Conservation (phyloP, 2,329 filamentous ascomycete species). For the Talaromyces atroroseus region DNA sequence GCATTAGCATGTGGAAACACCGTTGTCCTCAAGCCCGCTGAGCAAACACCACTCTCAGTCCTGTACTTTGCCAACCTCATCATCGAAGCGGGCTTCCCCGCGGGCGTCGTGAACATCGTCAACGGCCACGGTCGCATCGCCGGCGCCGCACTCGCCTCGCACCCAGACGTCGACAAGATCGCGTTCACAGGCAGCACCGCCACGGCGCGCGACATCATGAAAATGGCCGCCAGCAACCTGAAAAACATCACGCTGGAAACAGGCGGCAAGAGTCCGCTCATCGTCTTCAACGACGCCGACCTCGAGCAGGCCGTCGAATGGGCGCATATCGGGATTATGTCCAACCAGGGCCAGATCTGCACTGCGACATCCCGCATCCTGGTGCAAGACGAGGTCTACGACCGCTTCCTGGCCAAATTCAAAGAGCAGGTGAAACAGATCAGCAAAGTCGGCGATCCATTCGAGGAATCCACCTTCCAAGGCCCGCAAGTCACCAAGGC, state of each 20-base stretch:
- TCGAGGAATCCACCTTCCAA: slow-evolving; percentile 36
- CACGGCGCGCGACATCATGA: slow-evolving; percentile 71
- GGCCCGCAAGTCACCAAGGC: slow-evolving; percentile 43
- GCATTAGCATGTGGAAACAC: slow-evolving; percentile 55
- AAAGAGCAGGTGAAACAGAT: slow-evolving; percentile 28
- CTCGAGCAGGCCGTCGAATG: slow-evolving; percentile 50
- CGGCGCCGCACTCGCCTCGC: slow-evolving; percentile 62
- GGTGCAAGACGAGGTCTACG: slow-evolving; percentile 51
- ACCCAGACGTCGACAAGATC: slow-evolving; percentile 67
- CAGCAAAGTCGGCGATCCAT: slow-evolving; percentile 39
- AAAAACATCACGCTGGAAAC: slow-evolving; percentile 60
- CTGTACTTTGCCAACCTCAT: slow-evolving; percentile 61
- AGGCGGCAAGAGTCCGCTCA: slow-evolving; percentile 53
- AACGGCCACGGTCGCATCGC: slow-evolving; percentile 66
- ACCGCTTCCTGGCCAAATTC: slow-evolving; percentile 35
- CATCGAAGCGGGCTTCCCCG: slow-evolving; percentile 68
- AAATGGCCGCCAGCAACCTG: slow-evolving; percentile 59
- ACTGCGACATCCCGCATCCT: slow-evolving; percentile 54
- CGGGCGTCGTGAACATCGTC: slow-evolving; percentile 70
- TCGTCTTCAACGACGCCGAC: slow-evolving; percentile 56
- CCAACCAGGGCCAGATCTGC: slow-evolving; percentile 56
- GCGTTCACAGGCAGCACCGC: slow-evolving; percentile 72
- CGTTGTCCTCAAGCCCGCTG: slow-evolving; percentile 53
- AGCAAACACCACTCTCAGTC: slow-evolving; percentile 54
- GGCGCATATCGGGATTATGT: slow-evolving; percentile 50